Conservation (phyloP, 768 basidiomycete genomes). For the Kwoniella mangroviensis region DNA sequence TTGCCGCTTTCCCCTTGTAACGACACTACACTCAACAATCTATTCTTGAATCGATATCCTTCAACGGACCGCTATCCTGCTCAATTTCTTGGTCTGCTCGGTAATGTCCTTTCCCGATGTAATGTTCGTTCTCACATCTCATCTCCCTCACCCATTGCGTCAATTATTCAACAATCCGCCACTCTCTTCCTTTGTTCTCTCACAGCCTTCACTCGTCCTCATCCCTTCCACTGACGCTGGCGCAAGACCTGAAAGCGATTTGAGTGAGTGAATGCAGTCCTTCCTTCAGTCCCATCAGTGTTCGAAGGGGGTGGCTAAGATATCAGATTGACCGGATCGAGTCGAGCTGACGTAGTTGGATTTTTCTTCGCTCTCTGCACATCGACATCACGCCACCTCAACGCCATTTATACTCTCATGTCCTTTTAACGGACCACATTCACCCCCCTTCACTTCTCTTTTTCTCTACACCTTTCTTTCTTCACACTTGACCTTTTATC, state of each 20-base stretch:
- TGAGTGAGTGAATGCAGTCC: slow-evolving; percentile 25
- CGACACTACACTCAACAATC: neutral
- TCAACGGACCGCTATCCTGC: slow-evolving; percentile 5
- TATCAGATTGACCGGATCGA: slow-evolving; percentile 13
- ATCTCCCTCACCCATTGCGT: slow-evolving; percentile 1
- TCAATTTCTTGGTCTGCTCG: neutral
- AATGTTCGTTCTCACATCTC: slow-evolving; percentile 10
- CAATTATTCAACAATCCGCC: slow-evolving; percentile 6
- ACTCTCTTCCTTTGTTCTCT: slow-evolving; percentile 38
- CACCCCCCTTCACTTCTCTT: slow-evolving; percentile 25
- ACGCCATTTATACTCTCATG: slow-evolving; percentile 18
- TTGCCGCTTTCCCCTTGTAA: slow-evolving; percentile 16
- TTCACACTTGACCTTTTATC: slow-evolving; percentile 24
- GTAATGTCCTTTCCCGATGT: neutral
- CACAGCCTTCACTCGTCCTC: slow-evolving; percentile 26
- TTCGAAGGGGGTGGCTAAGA: slow-evolving; percentile 39
- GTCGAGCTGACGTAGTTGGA: slow-evolving; percentile 29
- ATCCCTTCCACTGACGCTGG: neutral
- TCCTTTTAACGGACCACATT: slow-evolving; percentile 35
- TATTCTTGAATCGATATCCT: slow-evolving; percentile 10
- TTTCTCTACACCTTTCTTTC: slow-evolving; percentile 20
- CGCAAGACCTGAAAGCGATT: neutral
- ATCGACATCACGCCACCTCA: slow-evolving; percentile 11
- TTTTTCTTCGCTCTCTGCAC: slow-evolving; percentile 1
- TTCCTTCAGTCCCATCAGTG: slow-evolving; percentile 12